Conservation (phyloP, 129 eudicot species). For the Escallonia herrerae region DNA sequence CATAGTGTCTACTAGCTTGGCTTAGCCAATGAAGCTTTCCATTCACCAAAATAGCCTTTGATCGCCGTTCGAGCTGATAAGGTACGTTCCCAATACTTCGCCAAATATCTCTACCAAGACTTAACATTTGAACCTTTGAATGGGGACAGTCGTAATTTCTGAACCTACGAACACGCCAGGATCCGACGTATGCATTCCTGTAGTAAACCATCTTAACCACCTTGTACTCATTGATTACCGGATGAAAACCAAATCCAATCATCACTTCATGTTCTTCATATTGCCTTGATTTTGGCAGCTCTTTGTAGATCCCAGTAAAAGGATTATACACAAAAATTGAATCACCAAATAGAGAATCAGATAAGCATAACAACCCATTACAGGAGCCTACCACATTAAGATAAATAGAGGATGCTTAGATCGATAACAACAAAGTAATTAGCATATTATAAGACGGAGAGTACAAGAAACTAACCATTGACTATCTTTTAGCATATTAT, state of each 20-base stretch:
- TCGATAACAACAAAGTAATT: background rate
- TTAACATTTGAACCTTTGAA: background rate
- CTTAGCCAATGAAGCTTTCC: constrained; percentile 57
- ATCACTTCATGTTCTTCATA: constrained; percentile 4
- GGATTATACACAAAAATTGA: constrained; percentile 51
- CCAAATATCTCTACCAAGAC: constrained; percentile 20
- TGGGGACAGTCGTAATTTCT: background rate
- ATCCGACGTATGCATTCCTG: background rate
- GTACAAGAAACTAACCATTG: background rate
- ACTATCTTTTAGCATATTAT: too few relatives aligned
- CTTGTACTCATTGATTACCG: constrained; percentile 15
- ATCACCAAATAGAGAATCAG: constrained; percentile 29
- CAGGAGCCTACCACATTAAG: constrained; percentile 45
- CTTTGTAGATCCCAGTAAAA: constrained; percentile 35
- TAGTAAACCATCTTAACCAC: constrained; percentile 19
- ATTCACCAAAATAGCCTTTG: constrained; percentile 15
- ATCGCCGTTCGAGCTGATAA: constrained; percentile 29
- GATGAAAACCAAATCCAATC: constrained; percentile 27
- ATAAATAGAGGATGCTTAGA: background rate
- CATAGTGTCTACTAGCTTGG: constrained; percentile 2
- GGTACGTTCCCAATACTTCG: constrained; percentile 43
- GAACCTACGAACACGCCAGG: background rate
- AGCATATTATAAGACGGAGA: background rate
- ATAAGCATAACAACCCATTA: constrained; percentile 53
- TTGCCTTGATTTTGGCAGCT: constrained; percentile 16